Evolutionary conservation across 495 filamentous ascomycete genomes (phyloP).

Genomic region (Peziza echinospora): DNA sequence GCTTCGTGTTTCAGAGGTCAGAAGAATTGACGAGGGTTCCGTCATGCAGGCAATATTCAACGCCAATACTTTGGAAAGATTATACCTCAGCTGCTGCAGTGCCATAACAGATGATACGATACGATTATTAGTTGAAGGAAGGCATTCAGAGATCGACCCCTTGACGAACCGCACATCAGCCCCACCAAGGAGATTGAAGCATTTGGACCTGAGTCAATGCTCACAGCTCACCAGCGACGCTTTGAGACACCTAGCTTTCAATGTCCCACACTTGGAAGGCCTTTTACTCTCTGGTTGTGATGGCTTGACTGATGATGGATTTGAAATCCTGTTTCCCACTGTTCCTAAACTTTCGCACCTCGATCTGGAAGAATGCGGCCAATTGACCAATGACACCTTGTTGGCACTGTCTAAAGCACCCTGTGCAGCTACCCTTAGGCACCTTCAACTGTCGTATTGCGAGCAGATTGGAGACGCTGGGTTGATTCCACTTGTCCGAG

Average conservation of each 20-base stretch:
- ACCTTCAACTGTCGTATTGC: conserved; percentile 77
- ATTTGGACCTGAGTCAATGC: conserved; percentile 71
- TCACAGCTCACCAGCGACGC: conserved; percentile 45
- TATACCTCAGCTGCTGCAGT: conserved; percentile 55
- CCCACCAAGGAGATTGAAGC: conserved; percentile 54
- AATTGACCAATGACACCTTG: conserved; percentile 52
- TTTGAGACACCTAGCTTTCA: conserved; percentile 41
- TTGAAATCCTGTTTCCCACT: conserved; percentile 51
- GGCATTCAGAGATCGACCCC: conserved; percentile 50
- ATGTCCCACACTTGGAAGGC: conserved; percentile 61
- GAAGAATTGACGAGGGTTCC: conserved; percentile 48
- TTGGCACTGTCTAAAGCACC: conserved; percentile 51
- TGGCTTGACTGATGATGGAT: conserved; percentile 46
- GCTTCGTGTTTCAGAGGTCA: conserved; percentile 61
- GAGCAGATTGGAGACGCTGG: conserved; percentile 66
- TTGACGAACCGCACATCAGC: conserved; percentile 56
- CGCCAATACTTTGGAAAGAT: conserved; percentile 56
- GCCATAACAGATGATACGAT: conserved; percentile 55
- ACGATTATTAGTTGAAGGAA: conserved; percentile 47
- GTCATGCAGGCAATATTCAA: conserved; percentile 52
- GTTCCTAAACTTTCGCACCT: conserved; percentile 60
- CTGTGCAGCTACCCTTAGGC: conserved; percentile 45
- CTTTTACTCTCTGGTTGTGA: conserved; percentile 56
- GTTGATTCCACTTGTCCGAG: conserved; percentile 62
- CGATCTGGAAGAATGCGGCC: conserved; percentile 67